Percentiles rank a stretch among this genome's conserved stretches.
Conservation (phyloP, 768 basidiomycete genomes). For the Termitomyces sp. region DNA sequence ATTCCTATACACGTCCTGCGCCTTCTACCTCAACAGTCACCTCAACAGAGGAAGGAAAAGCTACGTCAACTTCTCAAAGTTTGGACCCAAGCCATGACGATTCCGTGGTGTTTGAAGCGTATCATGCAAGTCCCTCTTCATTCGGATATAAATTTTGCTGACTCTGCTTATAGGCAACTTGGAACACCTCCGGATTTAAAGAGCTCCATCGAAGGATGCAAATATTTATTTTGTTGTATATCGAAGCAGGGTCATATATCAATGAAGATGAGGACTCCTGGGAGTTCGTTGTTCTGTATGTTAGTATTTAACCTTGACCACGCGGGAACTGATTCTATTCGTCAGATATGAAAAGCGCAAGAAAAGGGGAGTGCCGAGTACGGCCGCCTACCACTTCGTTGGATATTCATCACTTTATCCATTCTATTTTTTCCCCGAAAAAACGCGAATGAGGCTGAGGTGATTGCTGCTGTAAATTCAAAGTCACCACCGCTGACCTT, state of each 20-base stretch:
- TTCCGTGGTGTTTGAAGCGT: slow-evolving; percentile 79
- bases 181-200: slow-evolving; percentile 80
- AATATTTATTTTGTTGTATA: slow-evolving; percentile 88
- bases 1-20: slow-evolving; percentile 66
- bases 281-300: slow-evolving; percentile 89
- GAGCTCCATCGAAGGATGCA: slow-evolving; percentile 94
- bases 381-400: slow-evolving; percentile 79
- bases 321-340: not conserved
- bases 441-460: slow-evolving; percentile 82
- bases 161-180: slow-evolving; percentile 55
- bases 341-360: slow-evolving; percentile 81
- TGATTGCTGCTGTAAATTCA: slow-evolving; percentile 22
- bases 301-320: slow-evolving; percentile 10
- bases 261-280: slow-evolving; percentile 89
- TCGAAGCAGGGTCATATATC: slow-evolving; percentile 94
- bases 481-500: slow-evolving; percentile 4
- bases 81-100: slow-evolving; percentile 49
- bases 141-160: not conserved
- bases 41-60: slow-evolving; percentile 50
- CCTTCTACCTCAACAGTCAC: slow-evolving; percentile 30
- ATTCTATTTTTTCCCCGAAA: slow-evolving; percentile 95
- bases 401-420: slow-evolving; percentile 94
- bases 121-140: slow-evolving; percentile 58
- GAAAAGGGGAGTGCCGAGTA: slow-evolving; percentile 41
- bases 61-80: slow-evolving; percentile 28